These are phyloP conservation scores for Linum tenue DNA, from an alignment of 345 rosid genomes.

Conservation along the genomic window DNA sequence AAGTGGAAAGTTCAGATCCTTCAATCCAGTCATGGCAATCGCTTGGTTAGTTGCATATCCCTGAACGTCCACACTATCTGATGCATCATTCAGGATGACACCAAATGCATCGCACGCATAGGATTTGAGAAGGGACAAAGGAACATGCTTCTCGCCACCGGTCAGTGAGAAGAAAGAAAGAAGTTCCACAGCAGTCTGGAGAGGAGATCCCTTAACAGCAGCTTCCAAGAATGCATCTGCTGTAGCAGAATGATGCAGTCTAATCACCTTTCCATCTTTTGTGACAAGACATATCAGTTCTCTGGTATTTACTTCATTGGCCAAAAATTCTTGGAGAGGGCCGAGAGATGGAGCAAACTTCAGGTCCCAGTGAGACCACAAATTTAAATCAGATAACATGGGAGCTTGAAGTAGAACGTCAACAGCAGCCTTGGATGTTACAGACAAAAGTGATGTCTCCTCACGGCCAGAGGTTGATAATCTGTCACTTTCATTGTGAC, in stretches of 20 bases:
- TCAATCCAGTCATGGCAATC: conserved; percentile 17
- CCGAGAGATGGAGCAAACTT: conserved; percentile 69
- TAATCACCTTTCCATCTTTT: conserved; percentile 62
- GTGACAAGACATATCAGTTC: conserved; percentile 73
- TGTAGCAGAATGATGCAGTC: conserved; percentile 62
- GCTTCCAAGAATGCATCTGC: conserved; percentile 65
- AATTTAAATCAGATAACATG: conserved; percentile 59
- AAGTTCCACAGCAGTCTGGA: conserved; percentile 57
- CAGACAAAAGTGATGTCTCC: conserved; percentile 21
- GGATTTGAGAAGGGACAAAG: conserved; percentile 59
- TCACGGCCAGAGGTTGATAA: conserved; percentile 18
- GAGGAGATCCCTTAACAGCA: conserved; percentile 59
- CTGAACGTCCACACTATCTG: conserved; percentile 26
- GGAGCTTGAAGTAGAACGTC: conserved; percentile 62
- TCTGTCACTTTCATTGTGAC: conserved; percentile 18
- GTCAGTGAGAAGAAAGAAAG: conserved; percentile 52
- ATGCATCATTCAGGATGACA: conserved; percentile 37
- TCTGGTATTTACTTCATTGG: conserved; percentile 48
- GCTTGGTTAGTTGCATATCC: conserved; percentile 16
- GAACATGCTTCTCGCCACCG: conserved; percentile 60
- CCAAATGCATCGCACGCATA: conserved; percentile 60
- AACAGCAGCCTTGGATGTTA: conserved; percentile 52
- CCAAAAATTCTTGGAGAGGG: conserved; percentile 59
- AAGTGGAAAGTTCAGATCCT: conserved; percentile 22
- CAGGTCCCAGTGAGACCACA: conserved; percentile 87